Evolutionary conservation across 2,329 filamentous ascomycete species (phyloP).

Genomic region (Fusarium aywerte): DNA sequence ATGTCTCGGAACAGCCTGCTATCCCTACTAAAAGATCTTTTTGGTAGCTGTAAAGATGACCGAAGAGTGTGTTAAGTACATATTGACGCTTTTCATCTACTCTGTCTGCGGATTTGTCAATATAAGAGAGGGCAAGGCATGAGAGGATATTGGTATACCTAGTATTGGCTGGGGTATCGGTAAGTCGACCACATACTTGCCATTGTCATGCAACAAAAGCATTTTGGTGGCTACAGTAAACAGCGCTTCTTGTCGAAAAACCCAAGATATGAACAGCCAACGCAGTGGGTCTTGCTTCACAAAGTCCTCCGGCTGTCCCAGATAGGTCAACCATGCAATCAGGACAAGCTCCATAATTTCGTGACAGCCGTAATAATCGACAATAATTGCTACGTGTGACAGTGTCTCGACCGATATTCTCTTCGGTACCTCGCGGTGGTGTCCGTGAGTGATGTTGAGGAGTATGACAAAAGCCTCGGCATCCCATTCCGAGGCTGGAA

Average conservation of each 20-base stretch:
- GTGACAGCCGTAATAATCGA: conserved; percentile 48
- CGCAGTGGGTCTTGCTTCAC: conserved; percentile 8
- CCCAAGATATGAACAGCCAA: conserved; percentile 28
- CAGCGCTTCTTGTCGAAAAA: conserved; percentile 4
- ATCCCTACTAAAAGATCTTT: conserved; percentile 20
- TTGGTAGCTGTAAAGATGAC: conserved; percentile 13
- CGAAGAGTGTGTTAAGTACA: conserved; percentile 17
- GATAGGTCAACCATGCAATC: conserved; percentile 12
- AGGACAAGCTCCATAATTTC: conserved; percentile 40
- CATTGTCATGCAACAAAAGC: conserved; percentile 10
- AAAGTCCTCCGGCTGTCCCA: conserved; percentile 1
- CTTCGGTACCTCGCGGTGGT: conserved; percentile 37
- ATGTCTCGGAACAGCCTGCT: conserved; percentile 21
- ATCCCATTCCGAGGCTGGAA: conserved; percentile 43
- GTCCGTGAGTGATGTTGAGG: conserved; percentile 47
- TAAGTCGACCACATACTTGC: conserved; percentile 8
- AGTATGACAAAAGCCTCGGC: conserved; percentile 44
- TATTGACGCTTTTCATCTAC: conserved; percentile 20
- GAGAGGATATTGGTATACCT: not conserved
- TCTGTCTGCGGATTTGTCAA: not conserved
- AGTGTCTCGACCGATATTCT: conserved; percentile 38
- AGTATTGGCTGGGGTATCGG: conserved; percentile 29
- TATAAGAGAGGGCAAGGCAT: accelerated
- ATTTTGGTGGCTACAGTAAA: conserved; percentile 5
- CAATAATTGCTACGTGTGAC: conserved; percentile 45